Conservation (phyloP, 1,284 basidiomycete species). For the Cronartium ribicola region DNA sequence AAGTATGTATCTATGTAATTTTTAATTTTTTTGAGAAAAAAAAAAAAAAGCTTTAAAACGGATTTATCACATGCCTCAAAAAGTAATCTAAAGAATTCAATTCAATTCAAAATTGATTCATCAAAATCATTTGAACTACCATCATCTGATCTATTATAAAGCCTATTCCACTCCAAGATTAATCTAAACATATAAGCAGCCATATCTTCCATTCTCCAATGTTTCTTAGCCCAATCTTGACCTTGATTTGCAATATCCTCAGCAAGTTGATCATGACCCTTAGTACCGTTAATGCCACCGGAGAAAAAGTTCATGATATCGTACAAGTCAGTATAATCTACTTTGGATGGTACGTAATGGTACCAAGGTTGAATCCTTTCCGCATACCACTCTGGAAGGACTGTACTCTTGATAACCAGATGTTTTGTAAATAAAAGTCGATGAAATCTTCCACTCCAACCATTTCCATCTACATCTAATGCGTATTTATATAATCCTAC, state of each 20-base stretch:
- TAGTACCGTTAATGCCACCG: conserved; percentile 52
- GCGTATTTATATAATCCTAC: conserved; percentile 44
- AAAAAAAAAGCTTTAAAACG: no score
- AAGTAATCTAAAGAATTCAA: conserved; percentile 2
- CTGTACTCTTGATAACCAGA: conserved; percentile 16
- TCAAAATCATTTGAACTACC: conserved; percentile 1
- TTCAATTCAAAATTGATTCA: background rate
- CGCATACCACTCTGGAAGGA: conserved; percentile 41
- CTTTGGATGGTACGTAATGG: conserved; percentile 33
- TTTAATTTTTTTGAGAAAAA: background rate
- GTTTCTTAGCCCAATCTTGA: conserved; percentile 60
- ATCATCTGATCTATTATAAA: conserved; percentile 21
- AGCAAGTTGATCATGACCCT: conserved; percentile 59
- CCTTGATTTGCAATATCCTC: conserved; percentile 60
- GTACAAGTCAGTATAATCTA: conserved; percentile 31
- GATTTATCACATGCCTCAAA: no score
- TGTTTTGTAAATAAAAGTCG: conserved; percentile 22
- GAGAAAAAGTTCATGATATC: conserved; percentile 42
- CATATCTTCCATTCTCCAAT: conserved; percentile 65
- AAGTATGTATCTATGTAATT: background rate
- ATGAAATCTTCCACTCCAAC: conserved; percentile 53
- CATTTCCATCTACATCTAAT: conserved; percentile 55
- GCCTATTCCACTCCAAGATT: conserved; percentile 33
- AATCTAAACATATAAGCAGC: conserved; percentile 40
- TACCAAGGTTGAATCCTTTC: conserved; percentile 41